Evolutionary conservation across 2,329 filamentous ascomycete genomes (phyloP), one percentile per base, ranked within the genome.

Genomic region (Cladophialophora immunda): DNA sequence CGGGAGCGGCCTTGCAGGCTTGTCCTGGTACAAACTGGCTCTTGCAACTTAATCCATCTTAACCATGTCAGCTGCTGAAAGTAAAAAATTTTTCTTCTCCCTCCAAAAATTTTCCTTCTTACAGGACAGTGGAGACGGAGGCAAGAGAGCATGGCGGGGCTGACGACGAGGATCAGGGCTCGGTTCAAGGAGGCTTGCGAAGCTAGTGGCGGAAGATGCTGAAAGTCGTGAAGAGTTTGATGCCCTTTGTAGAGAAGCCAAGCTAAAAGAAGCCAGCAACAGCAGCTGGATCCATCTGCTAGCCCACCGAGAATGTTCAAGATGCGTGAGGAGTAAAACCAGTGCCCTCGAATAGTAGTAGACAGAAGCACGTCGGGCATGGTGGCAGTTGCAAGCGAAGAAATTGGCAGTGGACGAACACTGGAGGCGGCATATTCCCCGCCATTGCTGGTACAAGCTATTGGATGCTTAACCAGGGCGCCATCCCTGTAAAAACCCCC

Each of bases 51-150:
- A 50, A 50, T 50, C 45, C 45, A 50, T 41, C 38, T n/a, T 50
- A 50, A 50, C 45, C 45, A 50, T 50, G 45, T 50, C 45, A 50
- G 45, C 45, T 50, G 45, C 22, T 50, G 45, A 15, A 50, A 50
- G 45, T 50, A 50, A 50, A 50, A 50, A 25, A 25, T 25, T 50
- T 50, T 50, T 27, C 17, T 15, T 50, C 32, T 34, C 22, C 22
- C 19, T 22, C 41, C 41, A 9, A 50, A 50, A 50, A 50, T 1
- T 50, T 50, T 27, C 22, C 22, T 50, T 50, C 11, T 50, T 50
- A 25, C 45, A 47, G 41, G n/a, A 2, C 17, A 50, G 45, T 50
- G 45, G 45, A 50, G 45, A 50, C 45, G 45, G 45, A 27, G 45
- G 45, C 45, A 50, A 50, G 19, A 25, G 45, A 5, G 19, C 45